Evolutionary conservation across 2,329 filamentous ascomycete species (phyloP), one percentile per base, ranked within the genome.

Genomic region (Fusarium clavum): DNA sequence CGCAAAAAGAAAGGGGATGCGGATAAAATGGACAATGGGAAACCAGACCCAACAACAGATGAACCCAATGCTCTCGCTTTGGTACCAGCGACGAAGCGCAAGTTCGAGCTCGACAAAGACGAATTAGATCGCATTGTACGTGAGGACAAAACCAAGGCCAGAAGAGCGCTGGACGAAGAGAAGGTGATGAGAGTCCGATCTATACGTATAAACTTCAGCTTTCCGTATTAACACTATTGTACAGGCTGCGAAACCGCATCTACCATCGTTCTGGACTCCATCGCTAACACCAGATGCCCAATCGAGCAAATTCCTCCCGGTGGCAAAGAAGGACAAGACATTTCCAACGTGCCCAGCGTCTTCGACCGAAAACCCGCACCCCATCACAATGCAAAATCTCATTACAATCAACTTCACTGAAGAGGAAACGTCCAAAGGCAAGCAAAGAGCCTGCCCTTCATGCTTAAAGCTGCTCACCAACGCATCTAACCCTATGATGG

Each of bases 191-290:
- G 18, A 13, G 13, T 51, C 13, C 25, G n/a, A 16, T 41, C 24
- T 24, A 24, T 24, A 24, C 24, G 32, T 46, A 10, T 41, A 32
- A 32, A 61, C 11, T 30, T 51, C 30, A n/a, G 22, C 49, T 45
- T 61, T 46, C 20, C 16, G 49, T 58, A 29, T 61, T 72, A 57
- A 74, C 16, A 27, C 46, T 58, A 52, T 48, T 40, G n/a, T 73
- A 20, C 80, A 89, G 76, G 86, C 89, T 5, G 84, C 87, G 11
- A 92, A 91, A 79, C 87, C 88, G 2, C 86, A 87, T 18, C 82
- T 97, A 0, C 93, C 94, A 0, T 97, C 94, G 1, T 98, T 98
- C 81, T 98, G 95, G 96, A 91, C 95, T 2, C 95, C 94, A 0
- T 93, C 92, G 0, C 87, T 95, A 61, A 97, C 92, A 1, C 94